Evolutionary conservation across 495 filamentous ascomycete genomes (phyloP).

Genomic region (Penicillium samsonianum): DNA sequence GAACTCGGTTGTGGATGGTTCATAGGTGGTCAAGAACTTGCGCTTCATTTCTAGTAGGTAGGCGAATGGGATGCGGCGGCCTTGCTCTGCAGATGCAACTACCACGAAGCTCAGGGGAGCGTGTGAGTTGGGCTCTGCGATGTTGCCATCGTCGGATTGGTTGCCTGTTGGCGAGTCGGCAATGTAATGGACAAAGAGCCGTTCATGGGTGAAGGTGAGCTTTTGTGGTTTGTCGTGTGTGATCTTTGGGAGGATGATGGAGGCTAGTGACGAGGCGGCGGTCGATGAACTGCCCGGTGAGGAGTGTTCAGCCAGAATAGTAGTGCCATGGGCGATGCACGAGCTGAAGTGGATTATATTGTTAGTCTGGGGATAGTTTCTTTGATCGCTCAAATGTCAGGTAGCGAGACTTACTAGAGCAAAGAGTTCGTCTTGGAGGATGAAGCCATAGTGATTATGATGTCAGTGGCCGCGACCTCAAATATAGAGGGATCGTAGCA

Average conservation of each 20-base stretch:
- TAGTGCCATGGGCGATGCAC: slow-evolving; percentile 87
- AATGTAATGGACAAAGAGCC: slow-evolving; percentile 94
- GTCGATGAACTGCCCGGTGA: slow-evolving; percentile 68
- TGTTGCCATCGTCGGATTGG: slow-evolving; percentile 33
- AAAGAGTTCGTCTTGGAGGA: slow-evolving; percentile 77
- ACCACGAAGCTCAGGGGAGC: slow-evolving; percentile 85
- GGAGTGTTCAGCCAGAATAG: slow-evolving; percentile 90
- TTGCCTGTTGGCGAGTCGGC: slow-evolving; percentile 74
- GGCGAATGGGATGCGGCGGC: slow-evolving; percentile 87
- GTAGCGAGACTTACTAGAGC: slow-evolving; percentile 65
- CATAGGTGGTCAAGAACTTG: slow-evolving; percentile 76
- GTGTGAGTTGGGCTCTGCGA: slow-evolving; percentile 52
- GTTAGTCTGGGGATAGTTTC: background rate
- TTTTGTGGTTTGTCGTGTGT: slow-evolving; percentile 76
- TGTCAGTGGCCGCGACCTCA: slow-evolving; percentile 10
- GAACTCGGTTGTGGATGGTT: slow-evolving; percentile 71
- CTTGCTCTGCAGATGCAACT: slow-evolving; percentile 72
- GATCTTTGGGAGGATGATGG: slow-evolving; percentile 95
- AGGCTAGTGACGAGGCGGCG: slow-evolving; percentile 80
- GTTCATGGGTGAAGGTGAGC: slow-evolving; percentile 88
- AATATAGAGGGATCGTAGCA: background rate
- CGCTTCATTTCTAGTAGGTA: slow-evolving; percentile 90
- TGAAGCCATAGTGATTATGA: slow-evolving; percentile 63
- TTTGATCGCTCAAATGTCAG: background rate
- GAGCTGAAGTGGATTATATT: slow-evolving; percentile 53